Evolutionary conservation across 352 stramenopile genomes (phyloP).

Genomic region (Phytophthora colocasiae): DNA sequence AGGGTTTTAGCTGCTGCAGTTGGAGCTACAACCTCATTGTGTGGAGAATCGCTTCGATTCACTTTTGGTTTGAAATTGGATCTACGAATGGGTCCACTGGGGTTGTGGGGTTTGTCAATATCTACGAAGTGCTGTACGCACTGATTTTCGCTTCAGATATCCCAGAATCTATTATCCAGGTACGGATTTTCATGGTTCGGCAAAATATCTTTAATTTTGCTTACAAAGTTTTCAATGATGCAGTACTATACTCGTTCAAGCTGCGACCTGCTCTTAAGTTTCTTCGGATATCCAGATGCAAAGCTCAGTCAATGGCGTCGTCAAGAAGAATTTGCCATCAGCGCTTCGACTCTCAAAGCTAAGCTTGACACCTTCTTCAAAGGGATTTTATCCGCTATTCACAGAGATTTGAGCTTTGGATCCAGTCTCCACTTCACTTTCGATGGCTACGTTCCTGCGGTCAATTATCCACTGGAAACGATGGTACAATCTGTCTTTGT

Average conservation of each 20-base stretch:
- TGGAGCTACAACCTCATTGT: constrained; percentile 56
- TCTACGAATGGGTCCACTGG: constrained; percentile 9
- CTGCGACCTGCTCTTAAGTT: constrained; percentile 58
- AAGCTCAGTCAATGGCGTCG: constrained; percentile 42
- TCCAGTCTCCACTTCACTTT: constrained; percentile 62
- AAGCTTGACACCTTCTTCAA: too few species aligned
- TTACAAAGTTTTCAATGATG: neutral
- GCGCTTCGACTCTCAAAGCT: neutral
- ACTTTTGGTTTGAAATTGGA: constrained; percentile 41
- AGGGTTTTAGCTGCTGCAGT: constrained; percentile 68
- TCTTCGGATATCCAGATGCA: constrained; percentile 55
- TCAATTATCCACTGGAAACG: constrained; percentile 55
- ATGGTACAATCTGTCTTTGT: constrained; percentile 31
- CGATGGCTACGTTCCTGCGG: constrained; percentile 42
- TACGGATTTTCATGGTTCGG: neutral
- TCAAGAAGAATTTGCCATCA: constrained; percentile 23
- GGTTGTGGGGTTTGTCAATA: constrained; percentile 53
- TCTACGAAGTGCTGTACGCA: constrained; percentile 66
- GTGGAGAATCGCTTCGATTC: constrained; percentile 47
- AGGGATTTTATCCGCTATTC: too few species aligned
- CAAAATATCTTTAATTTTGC: neutral
- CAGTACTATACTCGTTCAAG: constrained; percentile 64
- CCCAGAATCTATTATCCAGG: constrained; percentile 26
- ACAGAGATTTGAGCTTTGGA: neutral
- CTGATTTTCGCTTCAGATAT: constrained; percentile 44